Evolutionary conservation across 2,329 filamentous ascomycete genomes (phyloP), one percentile per base, ranked within the genome.

Genomic region (Zasmidium citrigriseum): DNA sequence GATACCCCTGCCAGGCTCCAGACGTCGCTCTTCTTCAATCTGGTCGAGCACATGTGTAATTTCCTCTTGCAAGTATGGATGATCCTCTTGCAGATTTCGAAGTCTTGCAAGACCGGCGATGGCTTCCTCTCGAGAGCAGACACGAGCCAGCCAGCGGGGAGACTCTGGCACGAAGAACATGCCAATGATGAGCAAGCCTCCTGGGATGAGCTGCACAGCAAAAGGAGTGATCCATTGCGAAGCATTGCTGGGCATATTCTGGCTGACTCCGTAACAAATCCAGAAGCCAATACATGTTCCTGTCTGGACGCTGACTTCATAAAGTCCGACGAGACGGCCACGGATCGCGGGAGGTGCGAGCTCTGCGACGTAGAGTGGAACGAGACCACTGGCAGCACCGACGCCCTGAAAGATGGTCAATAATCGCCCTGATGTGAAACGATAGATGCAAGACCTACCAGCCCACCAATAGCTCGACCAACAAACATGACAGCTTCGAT

Each of bases 161-260:
- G 76, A 80, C 58, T 83, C 81, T 52, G 80, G 81, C 47, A 82
- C 74, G 68, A 82, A 82, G 46, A 81, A 64, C 11, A 83, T 75
- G 0, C 80, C 80, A 3, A 75, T 64, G 11, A 84, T 65, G 52
- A 84, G 77, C 16, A 83, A 63, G 0, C 74, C 75, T 16, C 80
- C 81, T 0, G 81, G 81, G 1, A 83, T 72, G 54, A 83, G 78
- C 67, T 84, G 81, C 11, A 83, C 70, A 1, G 77, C 80, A 20
- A 83, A 80, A 0, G 81, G 81, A 3, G 82, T 72, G 9, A 80
- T 76, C 81, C 81, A 84, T 68, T 83, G 82, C 1, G 78, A 76
- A 38, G 75, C 73, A 3, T 74, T 69, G 11, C 68, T 58, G 16
- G 71, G 73, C 52, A 82, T 76, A 48, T 77, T 74, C 23, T 77